A percentile compares a stretch with the other conserved stretches of the same genome.
These are phyloP conservation scores for Diaporthe eres DNA, from an alignment of 2,329 filamentous ascomycete species.

Conservation along the genomic window DNA sequence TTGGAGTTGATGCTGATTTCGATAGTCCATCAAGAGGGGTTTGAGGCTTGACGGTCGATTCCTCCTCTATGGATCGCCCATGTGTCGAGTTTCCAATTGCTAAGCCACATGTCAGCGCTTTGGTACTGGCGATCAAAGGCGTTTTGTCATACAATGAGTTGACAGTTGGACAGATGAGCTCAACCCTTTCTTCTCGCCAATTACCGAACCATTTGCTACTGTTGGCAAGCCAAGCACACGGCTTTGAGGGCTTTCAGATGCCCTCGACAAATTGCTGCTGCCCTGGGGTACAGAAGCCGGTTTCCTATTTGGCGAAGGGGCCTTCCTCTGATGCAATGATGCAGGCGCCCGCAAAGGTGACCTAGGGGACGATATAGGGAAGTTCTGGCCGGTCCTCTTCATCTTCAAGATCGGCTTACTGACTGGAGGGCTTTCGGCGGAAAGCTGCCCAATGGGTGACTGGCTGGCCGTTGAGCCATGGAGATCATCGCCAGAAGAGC, in stretches of 20 bases:
- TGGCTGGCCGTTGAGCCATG: neutral
- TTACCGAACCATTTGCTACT: neutral
- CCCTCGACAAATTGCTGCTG: neutral
- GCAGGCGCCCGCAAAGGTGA: conserved; percentile 13
- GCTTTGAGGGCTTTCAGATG: neutral
- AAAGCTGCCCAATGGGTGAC: neutral
- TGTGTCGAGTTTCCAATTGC: neutral
- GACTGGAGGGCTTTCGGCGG: neutral
- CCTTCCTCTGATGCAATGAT: conserved; percentile 23
- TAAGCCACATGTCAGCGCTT: conserved; percentile 3
- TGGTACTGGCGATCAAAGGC: too few relatives aligned
- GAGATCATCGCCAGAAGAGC: neutral
- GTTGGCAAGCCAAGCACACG: neutral
- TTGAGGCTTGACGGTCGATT: neutral
- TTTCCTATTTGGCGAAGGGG: conserved; percentile 17
- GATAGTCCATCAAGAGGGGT: neutral
- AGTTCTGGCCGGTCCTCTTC: conserved; percentile 41
- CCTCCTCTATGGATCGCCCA: neutral
- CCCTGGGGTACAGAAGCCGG: neutral
- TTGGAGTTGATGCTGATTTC: neutral
- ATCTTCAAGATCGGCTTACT: conserved; percentile 38
- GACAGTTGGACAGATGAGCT: neutral
- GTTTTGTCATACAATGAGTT: neutral
- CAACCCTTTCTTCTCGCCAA: neutral
- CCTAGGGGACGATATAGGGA: conserved; percentile 23